Evolutionary conservation across 345 rosid species (phyloP), one percentile per base, ranked within the genome.

Genomic region (Anacardium occidentale): DNA sequence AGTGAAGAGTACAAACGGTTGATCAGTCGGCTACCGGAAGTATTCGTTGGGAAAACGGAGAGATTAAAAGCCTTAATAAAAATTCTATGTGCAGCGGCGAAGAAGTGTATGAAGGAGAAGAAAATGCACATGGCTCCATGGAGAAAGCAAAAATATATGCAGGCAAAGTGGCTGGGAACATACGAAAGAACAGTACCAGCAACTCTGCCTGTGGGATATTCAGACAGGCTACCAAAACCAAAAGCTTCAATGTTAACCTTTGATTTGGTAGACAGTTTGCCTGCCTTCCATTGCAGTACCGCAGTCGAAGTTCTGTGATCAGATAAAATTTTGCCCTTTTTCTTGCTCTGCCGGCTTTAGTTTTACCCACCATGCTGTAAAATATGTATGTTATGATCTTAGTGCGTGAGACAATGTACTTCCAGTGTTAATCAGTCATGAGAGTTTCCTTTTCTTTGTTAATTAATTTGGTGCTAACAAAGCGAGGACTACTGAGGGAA

Each of bases 51-150:
- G 0, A 92, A 92, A 81, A 76, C 83, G 0, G 97, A 91, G 59
- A 88, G 97, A 77, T 79, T 94, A 54, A 85, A 76, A 59, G 78
- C 82, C 5, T 29, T 92, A 80, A 87, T 90, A 68, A 91, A 92
- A 75, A 86, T 90, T 4, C 13, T 94, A 55, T 94, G 98, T 71
- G 56, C 74, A 0, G 92, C 98, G 0, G 91, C 85, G 3, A 91
- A 94, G 64, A 84, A 68, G 58, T 89, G 91, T 73, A 83, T 89
- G 93, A 90, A 88, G 76, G 96, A 94, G 80, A 88, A 84, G 80
- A 86, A 89, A 69, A 91, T 91, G 87, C 95, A 94, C 73, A 64
- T 94, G 80, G 97, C 85, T 51, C 98, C 98, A 10, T 91, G 97
- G 97, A 89, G 98, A 74, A 94, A 86, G 83, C 86, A 87, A 56